Evolutionary conservation across 75 land plant species (phyloP).

Genomic region (Cupressus sempervirens): DNA sequence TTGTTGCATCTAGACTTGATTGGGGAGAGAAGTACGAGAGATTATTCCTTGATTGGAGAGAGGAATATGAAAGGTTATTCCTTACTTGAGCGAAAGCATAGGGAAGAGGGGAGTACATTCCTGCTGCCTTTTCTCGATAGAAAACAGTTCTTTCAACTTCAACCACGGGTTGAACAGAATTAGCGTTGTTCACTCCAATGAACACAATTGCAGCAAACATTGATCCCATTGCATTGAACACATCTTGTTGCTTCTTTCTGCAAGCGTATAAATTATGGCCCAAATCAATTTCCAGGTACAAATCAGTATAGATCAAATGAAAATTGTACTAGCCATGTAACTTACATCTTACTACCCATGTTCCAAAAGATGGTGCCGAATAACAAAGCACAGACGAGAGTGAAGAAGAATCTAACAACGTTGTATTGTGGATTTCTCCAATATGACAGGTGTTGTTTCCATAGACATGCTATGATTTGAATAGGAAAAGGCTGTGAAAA

Average conservation of each 20-base stretch:
- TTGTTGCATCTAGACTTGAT: too few species aligned
- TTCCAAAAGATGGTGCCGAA: conserved; percentile 42
- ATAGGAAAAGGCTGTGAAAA: conserved; percentile 41
- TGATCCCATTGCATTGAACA: conserved; percentile 51
- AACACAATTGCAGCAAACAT: conserved; percentile 39
- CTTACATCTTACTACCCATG: conserved; percentile 30
- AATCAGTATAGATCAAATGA: too few species aligned
- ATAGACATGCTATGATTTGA: conserved; percentile 49
- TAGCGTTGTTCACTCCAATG: not conserved
- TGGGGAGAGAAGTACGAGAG: too few species aligned
- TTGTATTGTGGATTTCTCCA: conserved; percentile 80
- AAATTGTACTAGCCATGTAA: too few species aligned
- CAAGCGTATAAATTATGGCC: too few species aligned
- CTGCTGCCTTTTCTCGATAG: conserved; percentile 66
- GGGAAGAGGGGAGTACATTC: conserved; percentile 65
- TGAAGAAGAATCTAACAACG: conserved; percentile 54
- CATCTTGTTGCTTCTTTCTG: conserved; percentile 12
- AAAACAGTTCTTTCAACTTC: conserved; percentile 69
- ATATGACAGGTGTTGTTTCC: conserved; percentile 67
- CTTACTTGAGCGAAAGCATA: conserved; percentile 67
- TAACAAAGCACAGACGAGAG: conserved; percentile 21
- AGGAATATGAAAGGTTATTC: not conserved
- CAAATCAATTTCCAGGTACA: too few species aligned
- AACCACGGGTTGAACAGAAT: conserved; percentile 60
- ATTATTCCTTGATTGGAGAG: not conserved